Percentiles rank a stretch among this genome's conserved stretches.
Evolutionary conservation across 2,329 filamentous ascomycete species (phyloP).

Genomic region (Penicillium sp.): DNA sequence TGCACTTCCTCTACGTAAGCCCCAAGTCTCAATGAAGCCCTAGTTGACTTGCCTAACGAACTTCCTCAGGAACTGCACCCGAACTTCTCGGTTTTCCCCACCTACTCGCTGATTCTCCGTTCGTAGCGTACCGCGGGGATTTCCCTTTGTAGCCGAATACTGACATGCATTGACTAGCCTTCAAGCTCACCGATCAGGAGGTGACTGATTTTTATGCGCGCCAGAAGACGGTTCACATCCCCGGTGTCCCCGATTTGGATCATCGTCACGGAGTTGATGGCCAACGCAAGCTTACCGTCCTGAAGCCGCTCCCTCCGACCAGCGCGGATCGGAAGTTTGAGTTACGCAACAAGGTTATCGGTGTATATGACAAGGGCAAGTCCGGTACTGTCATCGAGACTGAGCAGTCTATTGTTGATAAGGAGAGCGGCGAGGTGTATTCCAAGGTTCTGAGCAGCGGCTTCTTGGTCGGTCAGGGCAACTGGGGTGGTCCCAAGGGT

Average conservation of each 20-base stretch:
- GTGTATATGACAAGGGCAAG: constrained; percentile 86
- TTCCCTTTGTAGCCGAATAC: constrained; percentile 26
- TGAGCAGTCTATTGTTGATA: constrained; percentile 71
- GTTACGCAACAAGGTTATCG: constrained; percentile 69
- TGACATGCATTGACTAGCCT: constrained; percentile 49
- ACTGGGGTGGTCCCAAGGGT: constrained; percentile 88
- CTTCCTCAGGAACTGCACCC: constrained; percentile 71
- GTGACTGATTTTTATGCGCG: constrained; percentile 79
- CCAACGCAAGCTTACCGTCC: constrained; percentile 72
- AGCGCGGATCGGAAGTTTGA: constrained; percentile 71
- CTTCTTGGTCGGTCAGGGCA: constrained; percentile 76
- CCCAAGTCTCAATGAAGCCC: neutral
- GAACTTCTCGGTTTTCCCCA: constrained; percentile 81
- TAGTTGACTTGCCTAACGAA: constrained; percentile 5
- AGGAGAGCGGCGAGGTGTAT: constrained; percentile 64
- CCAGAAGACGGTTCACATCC: constrained; percentile 63
- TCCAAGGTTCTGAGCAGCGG: constrained; percentile 62
- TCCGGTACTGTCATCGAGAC: constrained; percentile 76
- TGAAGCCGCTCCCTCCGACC: constrained; percentile 68
- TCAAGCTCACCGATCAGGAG: constrained; percentile 72
- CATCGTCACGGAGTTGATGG: constrained; percentile 71
- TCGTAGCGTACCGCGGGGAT: constrained; percentile 28
- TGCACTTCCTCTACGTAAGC: constrained; percentile 82
- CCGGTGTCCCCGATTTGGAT: constrained; percentile 72
- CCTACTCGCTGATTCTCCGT: constrained; percentile 78